These are phyloP conservation scores for Trichomonas tenax DNA, from an alignment of 208 protist genomes.

Conservation along the genomic window DNA sequence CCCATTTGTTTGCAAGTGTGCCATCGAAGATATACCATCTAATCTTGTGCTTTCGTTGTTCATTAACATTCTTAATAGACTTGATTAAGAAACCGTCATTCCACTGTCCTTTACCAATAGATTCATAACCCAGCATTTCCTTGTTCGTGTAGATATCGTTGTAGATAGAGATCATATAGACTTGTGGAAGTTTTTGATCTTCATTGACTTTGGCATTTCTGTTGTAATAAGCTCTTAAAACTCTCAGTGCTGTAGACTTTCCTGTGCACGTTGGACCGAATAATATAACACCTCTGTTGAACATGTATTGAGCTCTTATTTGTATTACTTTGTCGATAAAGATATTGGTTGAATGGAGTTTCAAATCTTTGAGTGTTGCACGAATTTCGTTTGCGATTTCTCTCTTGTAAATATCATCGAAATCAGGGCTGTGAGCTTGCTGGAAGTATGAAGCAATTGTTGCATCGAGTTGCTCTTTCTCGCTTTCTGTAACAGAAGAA, in stretches of 20 bases:
- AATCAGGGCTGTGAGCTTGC: slow-evolving; percentile 65
- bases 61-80: slow-evolving; percentile 59
- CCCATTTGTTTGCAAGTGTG: slow-evolving; percentile 89
- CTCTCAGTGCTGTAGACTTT: slow-evolving; percentile 47
- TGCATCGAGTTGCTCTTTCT: slow-evolving; percentile 81
- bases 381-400: slow-evolving; percentile 63
- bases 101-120: slow-evolving; percentile 55
- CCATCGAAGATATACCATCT: slow-evolving; percentile 92
- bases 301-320: not conserved
- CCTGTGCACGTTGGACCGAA: slow-evolving; percentile 76
- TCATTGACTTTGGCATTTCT: not conserved
- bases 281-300: slow-evolving; percentile 64
- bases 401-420: slow-evolving; percentile 56
- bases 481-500: slow-evolving; percentile 88
- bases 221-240: slow-evolving; percentile 8
- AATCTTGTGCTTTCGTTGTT: slow-evolving; percentile 43
- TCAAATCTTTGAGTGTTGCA: slow-evolving; percentile 49
- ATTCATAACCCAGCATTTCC: slow-evolving; percentile 83
- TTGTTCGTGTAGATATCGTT: slow-evolving; percentile 30
- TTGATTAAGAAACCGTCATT: slow-evolving; percentile 53
- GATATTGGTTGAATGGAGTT: slow-evolving; percentile 35
- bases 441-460: slow-evolving; percentile 94
- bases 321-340: slow-evolving; percentile 26
- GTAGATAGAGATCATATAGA: slow-evolving; percentile 56
- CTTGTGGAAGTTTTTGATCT: slow-evolving; percentile 57